Evolutionary conservation across 495 filamentous ascomycete species (phyloP).

Genomic region (Penicillium bovifimosum): DNA sequence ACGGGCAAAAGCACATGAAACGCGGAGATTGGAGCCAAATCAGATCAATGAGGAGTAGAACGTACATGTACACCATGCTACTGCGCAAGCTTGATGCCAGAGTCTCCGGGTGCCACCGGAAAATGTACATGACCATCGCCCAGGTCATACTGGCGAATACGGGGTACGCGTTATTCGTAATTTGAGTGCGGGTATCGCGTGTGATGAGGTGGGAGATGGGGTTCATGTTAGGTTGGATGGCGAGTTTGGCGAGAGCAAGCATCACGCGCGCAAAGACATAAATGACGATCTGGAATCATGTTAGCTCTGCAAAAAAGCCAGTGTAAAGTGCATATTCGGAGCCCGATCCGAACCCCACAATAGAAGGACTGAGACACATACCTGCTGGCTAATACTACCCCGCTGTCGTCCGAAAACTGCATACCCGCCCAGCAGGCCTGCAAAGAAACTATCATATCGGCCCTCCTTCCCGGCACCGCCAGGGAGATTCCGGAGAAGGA

Average conservation of each 20-base stretch:
- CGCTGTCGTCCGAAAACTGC: constrained; percentile 82
- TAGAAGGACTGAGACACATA: constrained; percentile 13
- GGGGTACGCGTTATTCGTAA: constrained; percentile 75
- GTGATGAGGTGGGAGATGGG: constrained; percentile 39
- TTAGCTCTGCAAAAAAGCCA: neutral
- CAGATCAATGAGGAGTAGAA: constrained; percentile 14
- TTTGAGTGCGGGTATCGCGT: constrained; percentile 38
- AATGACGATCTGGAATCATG: constrained; percentile 63
- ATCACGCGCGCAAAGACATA: constrained; percentile 93
- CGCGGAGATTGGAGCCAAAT: neutral
- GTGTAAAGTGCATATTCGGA: neutral
- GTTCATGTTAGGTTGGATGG: constrained; percentile 58
- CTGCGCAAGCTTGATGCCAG: constrained; percentile 85
- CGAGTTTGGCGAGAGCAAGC: constrained; percentile 75
- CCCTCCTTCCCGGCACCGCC: constrained; percentile 58
- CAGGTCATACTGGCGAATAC: constrained; percentile 84
- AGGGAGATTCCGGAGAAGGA: constrained; percentile 57
- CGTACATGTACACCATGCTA: constrained; percentile 98
- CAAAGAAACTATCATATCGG: constrained; percentile 76
- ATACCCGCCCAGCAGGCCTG: constrained; percentile 90
- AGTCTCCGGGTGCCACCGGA: constrained; percentile 83
- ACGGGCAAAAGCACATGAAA: neutral
- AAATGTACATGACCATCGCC: constrained; percentile 93
- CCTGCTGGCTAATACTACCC: constrained; percentile 84
- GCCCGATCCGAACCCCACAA: no score